Base-by-base conservation (phyloP, 441 rosid species). In the Croton laevigatus region DNA sequence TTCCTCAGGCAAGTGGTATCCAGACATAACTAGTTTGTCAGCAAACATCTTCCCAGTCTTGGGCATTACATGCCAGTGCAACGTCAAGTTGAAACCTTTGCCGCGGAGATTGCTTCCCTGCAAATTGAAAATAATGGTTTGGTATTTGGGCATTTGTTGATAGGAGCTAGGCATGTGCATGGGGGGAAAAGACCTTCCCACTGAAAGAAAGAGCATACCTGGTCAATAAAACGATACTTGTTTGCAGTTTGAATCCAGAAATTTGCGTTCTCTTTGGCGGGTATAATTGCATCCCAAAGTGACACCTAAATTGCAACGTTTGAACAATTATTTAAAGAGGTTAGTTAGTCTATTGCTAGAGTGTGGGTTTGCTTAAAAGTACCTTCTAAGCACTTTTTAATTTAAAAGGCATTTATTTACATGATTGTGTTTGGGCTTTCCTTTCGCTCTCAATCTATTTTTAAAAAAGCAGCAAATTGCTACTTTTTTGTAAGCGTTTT, bases 61-160 rank as follows among this genome's bases (percentile, higher is more conserved):
- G 20, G 99, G 98, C 99, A 95, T 95, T 60, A 95, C 97, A 71
- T 91, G 97, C 99, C 99, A 95, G 71, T 91, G 99, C 82, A 95
- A 80, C 11, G 99, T 93, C 80, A 95, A 78, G 81, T 95, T 95
- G 88, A 91, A 95, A 27, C 84, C 87, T 76, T 89, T 91, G n/a
- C 98, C 98, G 0, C 90, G 90, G 51, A 95, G 99, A 75, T 87
- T 88, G 67, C 82, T 84, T 72, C 99, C 98, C 99, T 95, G 73
- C 61, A 78, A 58, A 61, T 59, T 14, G 42, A 49, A 54, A 49
- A 57, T 11, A 57, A 77, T 59, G 46, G 61, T 59, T 60, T 72
- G 61, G 68, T 69, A 68, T 55, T 4, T 9, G 37, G 62, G 54
- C 62, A 46, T 13, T 6, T 22, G 45, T 38, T 66, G 34, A 48